Evolutionary conservation across 176 grass and related monocot genomes (phyloP), one percentile per base, ranked within the genome.

Genomic region (Elaeis guineensis): DNA sequence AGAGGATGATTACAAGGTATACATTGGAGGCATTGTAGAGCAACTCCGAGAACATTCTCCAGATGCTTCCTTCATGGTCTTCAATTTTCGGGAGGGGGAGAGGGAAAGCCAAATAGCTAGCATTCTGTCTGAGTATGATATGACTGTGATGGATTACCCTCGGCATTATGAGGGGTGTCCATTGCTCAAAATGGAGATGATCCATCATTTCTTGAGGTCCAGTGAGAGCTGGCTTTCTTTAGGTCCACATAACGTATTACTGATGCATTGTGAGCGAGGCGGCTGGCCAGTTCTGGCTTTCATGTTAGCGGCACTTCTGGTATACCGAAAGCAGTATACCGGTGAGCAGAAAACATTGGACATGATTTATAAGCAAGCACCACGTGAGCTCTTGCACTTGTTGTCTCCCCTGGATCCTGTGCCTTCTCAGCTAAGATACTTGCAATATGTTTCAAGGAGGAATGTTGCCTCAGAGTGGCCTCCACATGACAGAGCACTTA

Each of bases 371-470:
- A 90, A 80, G 49, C 92, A 96, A 80, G 82, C 86, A 0, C 61
- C 92, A 29, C 26, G 39, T 51, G 77, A 90, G 78, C 66, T 90
- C 50, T 60, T 96, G 75, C 74, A 88, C 57, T 79, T 85, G 68
- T 78, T 90, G 64, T 84, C 78, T 51, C 86, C 87, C 57, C 39
- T 96, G 63, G 79, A 88, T 76, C 72, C 92, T 4, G 69, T 87
- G 72, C 86, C 91, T 51, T 96, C 91, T 74, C 91, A 96, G 63
- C 70, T 90, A 35, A 90, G 91, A 82, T 96, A 96, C 59, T 72
- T 96, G 78, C 78, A 62, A 25, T 96, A 96, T 78, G 78, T 96
- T 67, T 90, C 81, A 1, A 86, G 52, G 29, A 80, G 81, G 74
- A 93, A 84, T 85, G 86, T 80, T 76, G 77, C 78, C 62, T 80